These are phyloP conservation scores for Gossypium aridum DNA, from an alignment of 441 rosid species.

Conservation along the genomic window DNA sequence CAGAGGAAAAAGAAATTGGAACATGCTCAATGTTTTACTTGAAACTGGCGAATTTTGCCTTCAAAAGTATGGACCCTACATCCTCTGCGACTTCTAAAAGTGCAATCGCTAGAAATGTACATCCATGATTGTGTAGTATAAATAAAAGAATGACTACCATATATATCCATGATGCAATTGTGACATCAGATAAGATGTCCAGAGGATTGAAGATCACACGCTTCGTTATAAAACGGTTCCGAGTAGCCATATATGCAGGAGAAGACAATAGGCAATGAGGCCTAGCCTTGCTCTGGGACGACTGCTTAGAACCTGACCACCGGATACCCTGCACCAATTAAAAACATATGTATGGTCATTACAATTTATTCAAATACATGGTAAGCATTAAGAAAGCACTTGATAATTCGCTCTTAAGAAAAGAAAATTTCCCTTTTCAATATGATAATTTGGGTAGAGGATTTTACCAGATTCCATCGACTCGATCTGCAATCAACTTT, in stretches of 20 bases:
- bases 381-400: neutral
- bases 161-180: conserved; percentile 3
- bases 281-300: conserved; percentile 84
- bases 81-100: neutral
- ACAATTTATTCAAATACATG: neutral
- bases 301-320: conserved; percentile 69
- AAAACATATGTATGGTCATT: neutral
- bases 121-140: neutral
- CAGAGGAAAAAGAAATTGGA: neutral
- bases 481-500: conserved; percentile 72
- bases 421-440: neutral
- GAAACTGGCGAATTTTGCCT: neutral
- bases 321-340: conserved; percentile 59
- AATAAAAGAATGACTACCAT: neutral
- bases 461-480: conserved; percentile 82
- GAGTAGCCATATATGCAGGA: conserved; percentile 77
- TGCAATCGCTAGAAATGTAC: neutral
- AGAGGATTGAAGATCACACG: conserved; percentile 5
- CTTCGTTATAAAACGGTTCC: conserved; percentile 53
- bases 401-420: neutral
- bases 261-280: conserved; percentile 55
- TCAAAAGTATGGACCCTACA: neutral
- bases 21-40: neutral
- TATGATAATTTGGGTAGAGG: neutral
- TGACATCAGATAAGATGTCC: neutral